Conservation (phyloP, 2,329 filamentous ascomycete genomes). For the Mycosphaerella arachidis region DNA sequence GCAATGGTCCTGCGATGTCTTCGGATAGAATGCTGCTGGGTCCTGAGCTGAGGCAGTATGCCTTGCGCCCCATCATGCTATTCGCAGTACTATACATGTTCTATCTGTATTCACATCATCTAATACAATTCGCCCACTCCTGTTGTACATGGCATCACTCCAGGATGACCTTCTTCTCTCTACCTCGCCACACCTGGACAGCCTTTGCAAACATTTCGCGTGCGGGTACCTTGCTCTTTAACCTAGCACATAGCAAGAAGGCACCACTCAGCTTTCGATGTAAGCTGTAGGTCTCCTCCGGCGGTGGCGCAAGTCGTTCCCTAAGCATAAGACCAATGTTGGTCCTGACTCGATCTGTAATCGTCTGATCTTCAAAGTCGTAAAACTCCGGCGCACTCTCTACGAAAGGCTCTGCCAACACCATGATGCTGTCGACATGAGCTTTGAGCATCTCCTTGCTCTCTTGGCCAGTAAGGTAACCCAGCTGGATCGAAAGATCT, state of each 20-base stretch:
- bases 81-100: constrained; percentile 25
- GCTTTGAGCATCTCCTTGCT: constrained; percentile 81
- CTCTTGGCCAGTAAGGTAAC: constrained; percentile 90
- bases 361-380: constrained; percentile 90
- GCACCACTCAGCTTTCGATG: constrained; percentile 94
- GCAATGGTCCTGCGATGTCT: no score
- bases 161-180: constrained; percentile 19
- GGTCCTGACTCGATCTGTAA: constrained; percentile 83
- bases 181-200: constrained; percentile 35
- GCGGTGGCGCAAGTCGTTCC: constrained; percentile 82
- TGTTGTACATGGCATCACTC: background rate
- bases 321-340: constrained; percentile 91
- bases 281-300: constrained; percentile 94
- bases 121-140: background rate
- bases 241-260: constrained; percentile 80
- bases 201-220: constrained; percentile 70
- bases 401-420: constrained; percentile 87
- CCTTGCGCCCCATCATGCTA: no score
- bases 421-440: constrained; percentile 81
- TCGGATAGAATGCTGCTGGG: no score
- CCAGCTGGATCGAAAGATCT: constrained; percentile 39
- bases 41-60: no score
- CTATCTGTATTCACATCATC: constrained; percentile 2
- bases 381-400: constrained; percentile 73
- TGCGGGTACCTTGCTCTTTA: constrained; percentile 79